phyloP scores from a whole-genome alignment of 2,329 filamentous ascomycete genomes.

The Penicillium sp. region DNA sequence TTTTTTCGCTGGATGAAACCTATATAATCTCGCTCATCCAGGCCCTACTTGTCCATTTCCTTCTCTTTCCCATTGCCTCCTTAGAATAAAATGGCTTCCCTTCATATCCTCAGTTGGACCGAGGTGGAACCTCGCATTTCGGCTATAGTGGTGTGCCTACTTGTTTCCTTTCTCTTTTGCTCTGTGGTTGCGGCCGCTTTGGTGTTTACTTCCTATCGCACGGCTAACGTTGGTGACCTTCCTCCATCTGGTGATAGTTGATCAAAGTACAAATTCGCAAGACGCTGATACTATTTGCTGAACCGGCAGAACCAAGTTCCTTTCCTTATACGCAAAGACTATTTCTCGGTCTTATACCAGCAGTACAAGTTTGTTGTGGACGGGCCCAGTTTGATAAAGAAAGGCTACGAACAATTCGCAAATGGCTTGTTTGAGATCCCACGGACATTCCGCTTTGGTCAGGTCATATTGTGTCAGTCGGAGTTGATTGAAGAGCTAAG shows the following conservation, averaged over 20 bases:
- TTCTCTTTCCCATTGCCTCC: not conserved
- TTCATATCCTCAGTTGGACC: not conserved
- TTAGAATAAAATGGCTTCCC: not conserved
- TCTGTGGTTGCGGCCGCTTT: conserved; percentile 2
- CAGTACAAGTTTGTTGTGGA: conserved; percentile 23
- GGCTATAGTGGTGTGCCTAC: not conserved
- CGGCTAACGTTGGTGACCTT: conserved; percentile 18
- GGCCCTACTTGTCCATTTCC: not conserved
- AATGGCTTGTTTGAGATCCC: conserved; percentile 24
- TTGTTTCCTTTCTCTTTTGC: not conserved
- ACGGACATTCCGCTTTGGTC: conserved; percentile 24
- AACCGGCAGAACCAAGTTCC: conserved; percentile 9
- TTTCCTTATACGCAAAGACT: conserved; percentile 8
- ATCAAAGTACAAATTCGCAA: not conserved
- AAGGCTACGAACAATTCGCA: conserved; percentile 17
- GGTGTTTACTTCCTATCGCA: conserved; percentile 11
- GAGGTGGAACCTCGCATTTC: not conserved
- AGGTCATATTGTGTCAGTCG: conserved; percentile 21
- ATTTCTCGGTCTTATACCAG: conserved; percentile 17
- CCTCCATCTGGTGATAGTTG: not conserved
- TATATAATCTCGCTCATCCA: not conserved
- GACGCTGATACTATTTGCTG: not conserved
- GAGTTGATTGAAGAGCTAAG: conserved; percentile 23
- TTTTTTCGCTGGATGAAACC: not conserved
- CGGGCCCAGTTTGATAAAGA: conserved; percentile 19